These are phyloP conservation scores for Exophiala oligosperma DNA, from an alignment of 2,329 filamentous ascomycete species.

Conservation along the genomic window DNA sequence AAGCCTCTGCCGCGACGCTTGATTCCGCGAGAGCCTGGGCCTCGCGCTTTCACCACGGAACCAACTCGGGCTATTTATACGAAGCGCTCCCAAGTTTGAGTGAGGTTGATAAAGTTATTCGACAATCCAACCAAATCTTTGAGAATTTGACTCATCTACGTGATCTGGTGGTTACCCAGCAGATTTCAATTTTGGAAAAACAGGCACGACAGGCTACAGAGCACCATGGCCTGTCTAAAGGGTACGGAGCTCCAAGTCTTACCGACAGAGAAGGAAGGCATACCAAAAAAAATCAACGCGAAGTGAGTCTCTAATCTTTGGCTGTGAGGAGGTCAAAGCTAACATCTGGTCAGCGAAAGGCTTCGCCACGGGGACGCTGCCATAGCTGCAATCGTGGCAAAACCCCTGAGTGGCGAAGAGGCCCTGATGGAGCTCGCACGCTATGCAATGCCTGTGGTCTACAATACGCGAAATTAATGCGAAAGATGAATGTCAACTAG, in stretches of 20 bases:
- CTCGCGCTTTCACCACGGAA: conserved; percentile 44
- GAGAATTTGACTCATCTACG: conserved; percentile 59
- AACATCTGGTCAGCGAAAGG: conserved; percentile 63
- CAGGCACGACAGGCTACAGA: conserved; percentile 42
- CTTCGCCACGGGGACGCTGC: conserved; percentile 90
- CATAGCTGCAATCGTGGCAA: conserved; percentile 98
- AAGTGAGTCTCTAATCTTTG: conserved; percentile 59
- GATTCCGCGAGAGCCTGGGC: conserved; percentile 48
- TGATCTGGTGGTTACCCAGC: conserved; percentile 62
- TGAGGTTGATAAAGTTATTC: conserved; percentile 50
- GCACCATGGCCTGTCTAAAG: conserved; percentile 48
- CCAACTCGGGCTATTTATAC: conserved; percentile 43
- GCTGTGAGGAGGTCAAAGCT: conserved; percentile 3
- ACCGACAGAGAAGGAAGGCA: conserved; percentile 65
- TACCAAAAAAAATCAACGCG: conserved; percentile 74
- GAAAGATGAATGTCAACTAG: conserved; percentile 48
- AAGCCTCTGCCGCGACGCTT: conserved; percentile 44
- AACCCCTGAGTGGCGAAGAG: conserved; percentile 95
- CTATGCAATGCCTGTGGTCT: conserved; percentile 96
- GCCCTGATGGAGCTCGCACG: conserved; percentile 90
- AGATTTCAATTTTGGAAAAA: conserved; percentile 58
- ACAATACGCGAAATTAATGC: conserved; percentile 54
- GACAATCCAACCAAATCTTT: conserved; percentile 44
- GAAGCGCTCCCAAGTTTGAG: conserved; percentile 45
- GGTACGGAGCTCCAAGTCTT: conserved; percentile 56